Conservation (phyloP, 1,139 yeast genomes). For the Zygoascus sp. region DNA sequence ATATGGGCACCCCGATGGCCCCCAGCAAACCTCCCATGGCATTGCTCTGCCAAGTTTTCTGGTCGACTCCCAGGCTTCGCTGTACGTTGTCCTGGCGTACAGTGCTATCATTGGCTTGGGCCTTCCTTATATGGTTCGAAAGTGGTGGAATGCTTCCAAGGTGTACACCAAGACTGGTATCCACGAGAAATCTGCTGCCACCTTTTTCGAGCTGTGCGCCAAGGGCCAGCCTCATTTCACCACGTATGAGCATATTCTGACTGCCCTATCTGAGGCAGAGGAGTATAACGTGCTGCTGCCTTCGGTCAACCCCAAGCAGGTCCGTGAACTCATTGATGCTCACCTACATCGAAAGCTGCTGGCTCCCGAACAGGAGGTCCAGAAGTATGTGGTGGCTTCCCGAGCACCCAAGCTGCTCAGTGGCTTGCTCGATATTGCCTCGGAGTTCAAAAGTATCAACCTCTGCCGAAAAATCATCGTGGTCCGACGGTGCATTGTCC, state of each 20-base stretch:
- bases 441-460: slow-evolving; percentile 70
- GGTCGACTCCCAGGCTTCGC: slow-evolving; percentile 78
- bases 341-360: slow-evolving; percentile 52
- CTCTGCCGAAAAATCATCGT: slow-evolving; percentile 59
- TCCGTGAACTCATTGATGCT: slow-evolving; percentile 48
- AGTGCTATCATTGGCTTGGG: slow-evolving; percentile 69
- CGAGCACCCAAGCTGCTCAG: slow-evolving; percentile 61
- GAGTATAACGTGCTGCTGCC: slow-evolving; percentile 54
- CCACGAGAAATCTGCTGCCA: slow-evolving; percentile 75
- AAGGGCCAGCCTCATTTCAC: slow-evolving; percentile 73
- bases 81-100: slow-evolving; percentile 61
- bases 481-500: slow-evolving; percentile 67
- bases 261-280: slow-evolving; percentile 57
- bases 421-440: slow-evolving; percentile 77
- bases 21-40: slow-evolving; percentile 90
- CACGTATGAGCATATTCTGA: slow-evolving; percentile 51
- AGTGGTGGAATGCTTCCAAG: slow-evolving; percentile 88
- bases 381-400: slow-evolving; percentile 55
- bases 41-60: slow-evolving; percentile 92
- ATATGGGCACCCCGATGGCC: slow-evolving; percentile 98
- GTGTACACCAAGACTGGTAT: slow-evolving; percentile 79
- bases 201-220: slow-evolving; percentile 47
- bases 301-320: slow-evolving; percentile 43
- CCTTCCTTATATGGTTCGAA: slow-evolving; percentile 71
- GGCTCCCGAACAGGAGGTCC: slow-evolving; percentile 37